phyloP scores from a whole-genome alignment of 768 basidiomycete genomes.

The Candolleomyces aberdarensis region DNA sequence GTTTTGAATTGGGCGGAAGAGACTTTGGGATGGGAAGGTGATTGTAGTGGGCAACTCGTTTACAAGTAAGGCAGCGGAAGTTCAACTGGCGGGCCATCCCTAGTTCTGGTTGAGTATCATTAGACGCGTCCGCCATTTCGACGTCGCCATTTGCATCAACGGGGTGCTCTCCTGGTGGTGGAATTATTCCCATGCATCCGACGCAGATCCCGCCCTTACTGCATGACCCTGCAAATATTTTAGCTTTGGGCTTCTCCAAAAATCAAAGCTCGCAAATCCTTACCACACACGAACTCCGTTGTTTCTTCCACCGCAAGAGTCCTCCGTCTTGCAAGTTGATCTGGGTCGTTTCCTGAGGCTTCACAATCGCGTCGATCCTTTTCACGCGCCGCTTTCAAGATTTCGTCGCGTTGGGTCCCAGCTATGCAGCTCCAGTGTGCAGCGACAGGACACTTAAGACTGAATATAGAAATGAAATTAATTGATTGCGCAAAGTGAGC shows the following conservation, averaged over 20 bases:
- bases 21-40: constrained; percentile 56
- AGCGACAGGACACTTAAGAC: constrained; percentile 73
- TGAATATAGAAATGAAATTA: constrained; percentile 19
- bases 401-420: constrained; percentile 63
- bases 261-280: constrained; percentile 5
- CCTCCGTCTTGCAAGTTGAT: constrained; percentile 36
- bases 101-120: constrained; percentile 7
- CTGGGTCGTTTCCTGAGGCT: constrained; percentile 20
- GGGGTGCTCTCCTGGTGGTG: not conserved
- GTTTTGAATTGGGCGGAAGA: constrained; percentile 26
- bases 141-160: constrained; percentile 20
- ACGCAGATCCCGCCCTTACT: constrained; percentile 78
- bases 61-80: constrained; percentile 84
- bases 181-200: constrained; percentile 59
- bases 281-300: constrained; percentile 77
- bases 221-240: constrained; percentile 43
- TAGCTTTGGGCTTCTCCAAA: not conserved
- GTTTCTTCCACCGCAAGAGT: constrained; percentile 52
- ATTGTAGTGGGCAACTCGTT: constrained; percentile 76
- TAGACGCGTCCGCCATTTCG: constrained; percentile 31
- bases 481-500: not conserved
- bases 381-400: constrained; percentile 60
- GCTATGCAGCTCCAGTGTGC: constrained; percentile 79
- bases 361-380: constrained; percentile 45
- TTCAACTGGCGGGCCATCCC: constrained; percentile 43